These are phyloP conservation scores for Trypethelium eluteriae DNA, from an alignment of 495 filamentous ascomycete genomes.

Conservation along the genomic window DNA sequence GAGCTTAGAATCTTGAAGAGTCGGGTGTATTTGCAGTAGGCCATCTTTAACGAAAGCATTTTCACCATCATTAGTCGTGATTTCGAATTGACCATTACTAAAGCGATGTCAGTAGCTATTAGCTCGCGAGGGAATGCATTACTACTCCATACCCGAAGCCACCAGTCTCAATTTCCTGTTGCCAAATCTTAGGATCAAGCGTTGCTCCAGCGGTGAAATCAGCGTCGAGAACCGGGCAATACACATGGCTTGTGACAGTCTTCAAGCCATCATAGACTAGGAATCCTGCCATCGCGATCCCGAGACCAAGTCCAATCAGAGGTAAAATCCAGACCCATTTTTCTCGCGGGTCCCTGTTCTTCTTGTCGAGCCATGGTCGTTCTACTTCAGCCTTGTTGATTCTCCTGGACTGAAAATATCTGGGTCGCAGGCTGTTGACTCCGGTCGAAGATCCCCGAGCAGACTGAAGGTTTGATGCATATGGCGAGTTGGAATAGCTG, in stretches of 20 bases:
- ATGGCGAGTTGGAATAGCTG: slow-evolving; percentile 39
- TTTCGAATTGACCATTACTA: slow-evolving; percentile 75
- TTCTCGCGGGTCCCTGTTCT: slow-evolving; percentile 56
- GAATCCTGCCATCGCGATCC: slow-evolving; percentile 57
- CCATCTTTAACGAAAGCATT: slow-evolving; percentile 67
- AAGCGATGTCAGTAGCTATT: slow-evolving; percentile 19
- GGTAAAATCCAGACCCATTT: slow-evolving; percentile 82
- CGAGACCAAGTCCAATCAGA: slow-evolving; percentile 57
- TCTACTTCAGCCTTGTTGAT: slow-evolving; percentile 62
- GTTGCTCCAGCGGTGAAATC: slow-evolving; percentile 51
- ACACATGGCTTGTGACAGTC: slow-evolving; percentile 63
- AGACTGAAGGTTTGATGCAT: slow-evolving; percentile 47
- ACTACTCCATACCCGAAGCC: slow-evolving; percentile 63
- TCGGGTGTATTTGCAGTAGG: slow-evolving; percentile 65
- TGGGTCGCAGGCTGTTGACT: slow-evolving; percentile 30
- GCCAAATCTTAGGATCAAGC: slow-evolving; percentile 59
- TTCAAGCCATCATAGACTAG: slow-evolving; percentile 63
- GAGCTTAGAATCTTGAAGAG: slow-evolving; percentile 58
- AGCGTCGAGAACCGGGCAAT: slow-evolving; percentile 64
- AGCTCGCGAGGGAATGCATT: background rate
- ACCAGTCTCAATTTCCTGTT: slow-evolving; percentile 68
- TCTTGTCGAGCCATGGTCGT: slow-evolving; percentile 60
- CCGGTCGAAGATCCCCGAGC: slow-evolving; percentile 32
- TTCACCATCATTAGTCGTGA: slow-evolving; percentile 59
- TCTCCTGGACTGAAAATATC: slow-evolving; percentile 69